Conservation (phyloP, 805 yeast species). For the Saccharomycopsis capsularis region DNA sequence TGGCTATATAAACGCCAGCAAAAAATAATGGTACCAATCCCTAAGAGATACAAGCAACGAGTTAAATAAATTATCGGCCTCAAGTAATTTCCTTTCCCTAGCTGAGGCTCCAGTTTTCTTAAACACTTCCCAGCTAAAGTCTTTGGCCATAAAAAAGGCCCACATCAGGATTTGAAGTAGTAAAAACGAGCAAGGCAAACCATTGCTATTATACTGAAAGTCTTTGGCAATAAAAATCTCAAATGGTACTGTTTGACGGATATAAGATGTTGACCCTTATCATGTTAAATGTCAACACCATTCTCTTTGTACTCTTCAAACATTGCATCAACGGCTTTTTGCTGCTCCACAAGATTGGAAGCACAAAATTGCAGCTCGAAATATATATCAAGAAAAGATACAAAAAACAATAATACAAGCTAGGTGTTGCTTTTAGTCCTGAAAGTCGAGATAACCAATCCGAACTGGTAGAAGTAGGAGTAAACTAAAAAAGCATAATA, state of each 20-base stretch:
- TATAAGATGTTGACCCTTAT: constrained; percentile 5
- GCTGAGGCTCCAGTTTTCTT: constrained; percentile 16
- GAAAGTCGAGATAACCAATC: constrained; percentile 5
- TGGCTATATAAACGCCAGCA: constrained; percentile 7
- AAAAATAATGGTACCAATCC: constrained; percentile 15
- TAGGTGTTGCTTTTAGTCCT: constrained; percentile 12
- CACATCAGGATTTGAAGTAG: constrained; percentile 13
- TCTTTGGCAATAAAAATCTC: constrained; percentile 2
- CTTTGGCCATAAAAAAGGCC: constrained; percentile 14
- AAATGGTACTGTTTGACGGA: constrained; percentile 4
- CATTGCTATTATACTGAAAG: constrained; percentile 1
- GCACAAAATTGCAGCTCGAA: constrained; percentile 9
- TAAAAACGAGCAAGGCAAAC: constrained; percentile 2
- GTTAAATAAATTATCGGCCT: constrained; percentile 7
- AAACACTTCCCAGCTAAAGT: constrained; percentile 18
- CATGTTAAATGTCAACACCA: constrained; percentile 16
- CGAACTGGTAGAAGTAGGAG: constrained; percentile 14
- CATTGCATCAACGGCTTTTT: not conserved
- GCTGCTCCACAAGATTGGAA: not conserved
- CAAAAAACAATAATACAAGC: constrained; percentile 9
- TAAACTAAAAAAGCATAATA: constrained; percentile 7
- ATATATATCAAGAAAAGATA: constrained; percentile 9
- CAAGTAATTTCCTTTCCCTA: constrained; percentile 3
- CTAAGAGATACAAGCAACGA: constrained; percentile 11
- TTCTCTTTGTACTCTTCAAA: constrained; percentile 4